Evolutionary conservation across 148 eudicot species (phyloP), one percentile per base, ranked within the genome.

Genomic region (Persicaria maculosa): DNA sequence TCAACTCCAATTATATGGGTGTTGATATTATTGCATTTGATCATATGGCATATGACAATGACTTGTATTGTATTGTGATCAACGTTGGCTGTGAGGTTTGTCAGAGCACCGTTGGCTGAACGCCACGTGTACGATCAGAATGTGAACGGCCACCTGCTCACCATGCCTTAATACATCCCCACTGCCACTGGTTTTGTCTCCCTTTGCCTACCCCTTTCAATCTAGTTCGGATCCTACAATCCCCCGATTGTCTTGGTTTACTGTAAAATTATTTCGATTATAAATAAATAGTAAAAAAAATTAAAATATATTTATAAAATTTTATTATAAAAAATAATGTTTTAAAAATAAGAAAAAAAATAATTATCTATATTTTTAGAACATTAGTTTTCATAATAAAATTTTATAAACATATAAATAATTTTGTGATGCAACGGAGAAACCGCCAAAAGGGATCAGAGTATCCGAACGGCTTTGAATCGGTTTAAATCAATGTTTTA

Each of bases 121-220:
- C 10, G 45, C 70, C 70, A 65, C 47, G 70, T 65, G 70, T 65
- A 65, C 70, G 70, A 14, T 36, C 16, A 36, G 46, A 40, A 40
- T 65, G 70, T 8, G 7, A 65, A 46, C 15, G 46, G 46, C 1
- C 70, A 65, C 46, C 19, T 36, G 46, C 47, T 36, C 40, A 40
- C 70, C 70, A 65, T 65, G 9, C 70, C 68, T 31, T 9, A 25
- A 61, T 1, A 61, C 68, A 61, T 12, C 44, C 67, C 68, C 47
- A 65, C 47, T 43, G 46, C 68, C 47, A 65, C 47, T 43, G 17
- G 14, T 65, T 40, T 65, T 65, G 70, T 65, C 70, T 6, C 46
- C 46, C 70, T 65, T 40, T 15, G 1, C 70, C 70, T 65, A 40
- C 70, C 40, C 40, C 19, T 65, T 8, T 65, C 46, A 65, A 12